Evolutionary conservation across 495 filamentous ascomycete genomes (phyloP).

Genomic region (Penicillium coffeae): DNA sequence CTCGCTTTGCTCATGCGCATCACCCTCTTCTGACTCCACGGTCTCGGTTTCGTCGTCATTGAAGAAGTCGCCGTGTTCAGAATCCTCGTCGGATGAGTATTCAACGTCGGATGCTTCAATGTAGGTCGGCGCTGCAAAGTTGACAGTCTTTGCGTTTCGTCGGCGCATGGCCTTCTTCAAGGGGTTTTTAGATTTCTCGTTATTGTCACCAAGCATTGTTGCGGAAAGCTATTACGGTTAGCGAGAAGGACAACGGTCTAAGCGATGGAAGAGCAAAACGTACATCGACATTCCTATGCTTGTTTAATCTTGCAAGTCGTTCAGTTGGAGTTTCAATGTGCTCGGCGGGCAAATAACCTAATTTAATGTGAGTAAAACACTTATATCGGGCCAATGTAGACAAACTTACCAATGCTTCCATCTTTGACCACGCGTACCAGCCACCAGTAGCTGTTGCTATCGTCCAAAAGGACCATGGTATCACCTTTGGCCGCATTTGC

Average conservation of each 20-base stretch:
- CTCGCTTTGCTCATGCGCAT: constrained; percentile 33
- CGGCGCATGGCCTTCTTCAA: constrained; percentile 86
- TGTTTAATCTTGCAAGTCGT: constrained; percentile 87
- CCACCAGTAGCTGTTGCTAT: constrained; percentile 99
- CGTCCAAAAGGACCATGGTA: constrained; percentile 99
- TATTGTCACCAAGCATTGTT: constrained; percentile 89
- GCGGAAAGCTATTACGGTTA: constrained; percentile 66
- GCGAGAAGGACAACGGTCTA: neutral
- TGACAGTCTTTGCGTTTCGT: constrained; percentile 82
- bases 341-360: constrained; percentile 93
- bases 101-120: constrained; percentile 89
- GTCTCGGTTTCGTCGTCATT: constrained; percentile 51
- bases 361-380: constrained; percentile 13
- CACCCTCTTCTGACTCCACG: constrained; percentile 39
- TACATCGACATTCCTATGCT: constrained; percentile 97
- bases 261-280: constrained; percentile 23
- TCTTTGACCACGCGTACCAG: constrained; percentile 95
- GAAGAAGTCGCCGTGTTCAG: constrained; percentile 52
- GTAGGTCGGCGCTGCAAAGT: constrained; percentile 82
- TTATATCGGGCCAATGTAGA: neutral
- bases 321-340: constrained; percentile 99
- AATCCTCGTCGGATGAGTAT: constrained; percentile 84
- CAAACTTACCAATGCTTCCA: constrained; percentile 80
- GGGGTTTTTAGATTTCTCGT: constrained; percentile 83
- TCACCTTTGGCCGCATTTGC: constrained; percentile 98